Base-by-base conservation (phyloP, 1,284 basidiomycete genomes). In the Puccinia brachypodii region DNA sequence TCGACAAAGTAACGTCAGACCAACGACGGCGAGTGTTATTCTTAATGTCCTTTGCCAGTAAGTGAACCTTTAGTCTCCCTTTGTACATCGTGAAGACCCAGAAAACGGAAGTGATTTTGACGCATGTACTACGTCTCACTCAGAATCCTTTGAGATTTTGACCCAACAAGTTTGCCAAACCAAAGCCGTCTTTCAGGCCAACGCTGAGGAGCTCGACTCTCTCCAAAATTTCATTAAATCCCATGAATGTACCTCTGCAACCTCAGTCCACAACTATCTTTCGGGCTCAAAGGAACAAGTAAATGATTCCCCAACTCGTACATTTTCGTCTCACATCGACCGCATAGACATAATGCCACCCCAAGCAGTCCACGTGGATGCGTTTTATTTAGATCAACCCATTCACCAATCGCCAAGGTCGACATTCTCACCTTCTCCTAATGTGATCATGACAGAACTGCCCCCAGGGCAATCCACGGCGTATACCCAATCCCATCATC, bases 11-110 rank as follows among this genome's bases (percentile, higher is more conserved):
- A 22, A 72, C 68, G 1, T 80, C 77, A 44, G 53, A 72, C 33
- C 50, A 80, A 33, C 77, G 77, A 38, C 77, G 68, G 25, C 47
- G 68, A 60, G 53, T 60, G 19, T 36, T 80, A 8, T 80, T 80
- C 47, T 56, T 80, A 56, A 62, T 80, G 36, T 80, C 77, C 31
- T 80, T 72, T 80, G 77, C 77, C 4, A 68, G 77, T 80, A 44
- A 69, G 76, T 78, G 3, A 33, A 36, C n/a, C 40, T 33, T 9
- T 25, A n/a, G 68, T 42, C 33, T 72, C 44, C 50, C 50, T 14
- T 22, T 31, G 47, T 68, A 13, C 7, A 16, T 31, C 22, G 25
- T 16, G 9, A 50, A 9, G 28, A 3, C 28, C 31, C n/a, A 42
- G 36, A n/a, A 14, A 53, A 7, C 31, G 44, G 25, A 33, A 14